Evolutionary conservation across 768 basidiomycete species (phyloP), one percentile per base, ranked within the genome.

Genomic region (Pleurotus giganteus): DNA sequence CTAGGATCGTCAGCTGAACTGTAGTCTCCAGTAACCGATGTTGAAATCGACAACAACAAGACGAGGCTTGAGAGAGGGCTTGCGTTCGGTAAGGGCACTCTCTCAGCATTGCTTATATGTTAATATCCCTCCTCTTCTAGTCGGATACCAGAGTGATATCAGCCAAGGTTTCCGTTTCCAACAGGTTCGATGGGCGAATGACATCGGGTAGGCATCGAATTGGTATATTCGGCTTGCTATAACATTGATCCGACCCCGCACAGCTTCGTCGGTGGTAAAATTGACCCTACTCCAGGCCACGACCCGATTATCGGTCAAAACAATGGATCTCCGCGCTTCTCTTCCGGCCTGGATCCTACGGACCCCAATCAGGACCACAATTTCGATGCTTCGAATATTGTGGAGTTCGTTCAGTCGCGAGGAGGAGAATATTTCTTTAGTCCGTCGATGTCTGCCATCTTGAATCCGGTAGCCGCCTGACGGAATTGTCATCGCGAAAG

Each of bases 371-470:
- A 51, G 13, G 49, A 51, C 32, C 37, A 19, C 12, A 51, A 13
- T 17, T 41, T 41, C 39, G 19, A 13, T 13, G n/a, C n/a, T n/a
- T 11, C 15, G 12, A 41, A 41, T 4, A 36, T 51, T 17, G n/a
- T 51, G 13, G 34, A 37, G 12, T 51, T 51, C 21, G 49, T 51
- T 37, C 9, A n/a, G 2, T 51, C 49, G 0, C n/a, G 34, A 11
- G 49, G 49, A 51, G 49, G 49, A 2, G 49, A 51, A 9, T 51
- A 51, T 23, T 51, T 51, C 31, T 51, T 51, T 34, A 51, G 49
- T 13, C 49, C 49, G 13, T 51, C 49, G 4, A 23, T 51, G 34
- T 51, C 49, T 15, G 49, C 49, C n/a, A 51, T 51, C 34, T 37
- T 51, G 49, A 34, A 51, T 23, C 31, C 31, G 8, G 32, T 51